Percentiles rank a stretch among this genome's conserved stretches.
phyloP scores from a whole-genome alignment of 495 filamentous ascomycete species.

The Parathielavia appendiculata region DNA sequence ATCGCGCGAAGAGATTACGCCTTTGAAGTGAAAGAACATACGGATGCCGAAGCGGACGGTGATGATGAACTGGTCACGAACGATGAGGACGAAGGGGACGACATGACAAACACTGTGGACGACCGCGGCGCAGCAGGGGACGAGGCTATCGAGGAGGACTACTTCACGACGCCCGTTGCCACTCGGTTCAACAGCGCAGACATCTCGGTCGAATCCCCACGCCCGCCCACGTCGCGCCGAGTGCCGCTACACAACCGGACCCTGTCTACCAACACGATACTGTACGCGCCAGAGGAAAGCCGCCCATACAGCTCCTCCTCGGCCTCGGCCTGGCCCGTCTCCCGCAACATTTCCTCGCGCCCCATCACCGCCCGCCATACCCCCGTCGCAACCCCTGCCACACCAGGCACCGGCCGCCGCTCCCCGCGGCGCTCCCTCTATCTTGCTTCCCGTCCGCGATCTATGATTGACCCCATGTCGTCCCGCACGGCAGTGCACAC shows the following conservation, averaged over 20 bases:
- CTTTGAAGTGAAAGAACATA: conserved; percentile 44
- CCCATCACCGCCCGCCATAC: conserved; percentile 35
- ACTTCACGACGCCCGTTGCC: conserved; percentile 43
- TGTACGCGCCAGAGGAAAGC: conserved; percentile 56
- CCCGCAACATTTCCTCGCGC: conserved; percentile 26
- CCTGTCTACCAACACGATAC: conserved; percentile 69
- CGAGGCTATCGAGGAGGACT: conserved; percentile 39
- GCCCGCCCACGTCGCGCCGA: conserved; percentile 29
- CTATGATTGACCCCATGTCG: conserved; percentile 44
- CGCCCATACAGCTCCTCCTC: conserved; percentile 44
- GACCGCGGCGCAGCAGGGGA: conserved; percentile 7
- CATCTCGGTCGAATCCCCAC: conserved; percentile 29
- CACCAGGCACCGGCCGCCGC: conserved; percentile 33
- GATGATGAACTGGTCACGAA: conserved; percentile 88
- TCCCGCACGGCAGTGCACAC: conserved; percentile 42
- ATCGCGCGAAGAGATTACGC: conserved; percentile 29
- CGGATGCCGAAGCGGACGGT: conserved; percentile 76
- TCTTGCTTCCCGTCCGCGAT: conserved; percentile 42
- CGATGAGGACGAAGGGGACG: conserved; percentile 53
- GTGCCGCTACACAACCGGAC: conserved; percentile 55
- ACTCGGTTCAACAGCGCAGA: conserved; percentile 27
- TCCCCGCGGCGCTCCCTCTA: conserved; percentile 47
- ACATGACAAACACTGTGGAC: conserved; percentile 29
- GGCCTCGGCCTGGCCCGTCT: conserved; percentile 36
- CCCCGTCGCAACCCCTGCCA: conserved; percentile 39